Evolutionary conservation across 352 stramenopile species (phyloP), one percentile per base, ranked within the genome.

Genomic region (Globisporangium takayamanum): DNA sequence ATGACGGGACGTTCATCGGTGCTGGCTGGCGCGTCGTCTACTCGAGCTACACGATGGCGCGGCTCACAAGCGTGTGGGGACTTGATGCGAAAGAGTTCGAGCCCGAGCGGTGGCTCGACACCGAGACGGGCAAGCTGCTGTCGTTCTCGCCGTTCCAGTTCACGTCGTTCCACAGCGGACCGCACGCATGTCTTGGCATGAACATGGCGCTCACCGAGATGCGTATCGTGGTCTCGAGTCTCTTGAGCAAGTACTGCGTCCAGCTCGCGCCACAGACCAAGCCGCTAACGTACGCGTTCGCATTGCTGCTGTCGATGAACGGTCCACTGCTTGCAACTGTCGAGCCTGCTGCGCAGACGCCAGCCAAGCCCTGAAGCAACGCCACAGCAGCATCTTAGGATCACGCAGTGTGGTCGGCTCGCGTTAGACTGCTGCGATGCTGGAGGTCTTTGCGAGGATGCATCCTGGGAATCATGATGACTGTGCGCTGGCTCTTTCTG

Each of bases 1-100:
- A 70, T 37, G 76, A 91, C 55, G 80, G 72, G 48, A 88, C 78
- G n/a, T 77, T 78, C 39, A 59, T 91, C 1, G 41, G 53, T 0
- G 53, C 25, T 11, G 65, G 64, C 14, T 71, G 59, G 12, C 63
- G 67, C 51, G 70, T 87, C 20, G 66, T 59, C 15, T 70, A 78
- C 37, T 53, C 69, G 3, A 47, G 67, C 2, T 91, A 80, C 52
- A 64, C 60, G 0, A 77, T 84, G 44, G 75, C 67, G 5, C 73
- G 70, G 6, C 52, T 75, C 4, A 63, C 63, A 26, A 68, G 62
- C 20, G 62, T 89, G 10, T 90, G 80, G 80, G 77, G 76, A 0
- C 8, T 58, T 1, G 70, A 88, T 33, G 70, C 69, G 6, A 52
- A 55, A 2, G 50, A 79, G 59, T 85, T 79, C 55, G 67, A 67